These are phyloP conservation scores for Wolfiporia cocos DNA, from an alignment of 1,284 basidiomycete genomes.

Conservation along the genomic window DNA sequence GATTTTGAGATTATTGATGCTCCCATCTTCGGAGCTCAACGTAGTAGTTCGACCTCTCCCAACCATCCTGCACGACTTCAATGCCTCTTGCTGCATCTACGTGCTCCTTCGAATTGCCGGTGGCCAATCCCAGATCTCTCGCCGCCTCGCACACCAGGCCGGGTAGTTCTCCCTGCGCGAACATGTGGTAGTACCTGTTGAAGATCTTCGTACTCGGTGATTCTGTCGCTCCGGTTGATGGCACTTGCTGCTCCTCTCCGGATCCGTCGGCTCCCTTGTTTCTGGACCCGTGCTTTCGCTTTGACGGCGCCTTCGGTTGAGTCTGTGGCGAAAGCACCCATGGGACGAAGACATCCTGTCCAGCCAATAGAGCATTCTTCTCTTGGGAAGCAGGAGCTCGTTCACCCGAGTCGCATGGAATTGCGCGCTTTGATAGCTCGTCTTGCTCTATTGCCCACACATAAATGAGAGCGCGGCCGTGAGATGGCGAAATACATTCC, in stretches of 20 bases:
- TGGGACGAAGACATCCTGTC: constrained; percentile 69
- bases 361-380: constrained; percentile 10
- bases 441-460: constrained; percentile 99
- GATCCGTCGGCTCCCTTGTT: constrained; percentile 6
- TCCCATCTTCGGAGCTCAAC: constrained; percentile 65
- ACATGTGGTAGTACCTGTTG: constrained; percentile 94
- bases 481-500: constrained; percentile 50
- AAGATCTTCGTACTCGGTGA: constrained; percentile 33
- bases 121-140: constrained; percentile 43
- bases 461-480: constrained; percentile 85
- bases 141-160: constrained; percentile 61
- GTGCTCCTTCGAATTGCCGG: constrained; percentile 31
- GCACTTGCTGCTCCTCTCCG: too few species aligned
- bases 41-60: constrained; percentile 85
- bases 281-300: constrained; percentile 14
- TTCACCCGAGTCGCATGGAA: constrained; percentile 31
- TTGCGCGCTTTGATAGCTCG: constrained; percentile 64
- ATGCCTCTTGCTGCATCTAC: constrained; percentile 34
- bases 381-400: not conserved
- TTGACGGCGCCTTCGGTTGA: constrained; percentile 14
- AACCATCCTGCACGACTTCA: constrained; percentile 69
- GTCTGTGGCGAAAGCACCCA: constrained; percentile 46
- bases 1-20: constrained; percentile 21
- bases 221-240: not conserved
- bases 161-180: constrained; percentile 71